phyloP scores from a whole-genome alignment of 208 protist genomes.

The Sergeia podlipaevii region DNA sequence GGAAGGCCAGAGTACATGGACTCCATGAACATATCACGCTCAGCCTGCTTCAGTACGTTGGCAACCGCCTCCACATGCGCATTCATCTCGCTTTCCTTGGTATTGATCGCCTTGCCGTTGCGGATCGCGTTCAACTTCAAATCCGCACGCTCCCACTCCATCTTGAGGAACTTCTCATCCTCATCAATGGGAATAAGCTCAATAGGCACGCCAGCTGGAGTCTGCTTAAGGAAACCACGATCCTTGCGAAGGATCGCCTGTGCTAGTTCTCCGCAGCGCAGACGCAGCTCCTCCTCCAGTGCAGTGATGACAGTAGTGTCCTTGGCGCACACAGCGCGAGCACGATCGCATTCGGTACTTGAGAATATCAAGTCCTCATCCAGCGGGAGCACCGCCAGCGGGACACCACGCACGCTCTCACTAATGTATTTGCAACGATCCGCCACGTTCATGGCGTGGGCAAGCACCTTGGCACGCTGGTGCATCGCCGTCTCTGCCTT shows the following conservation, averaged over 20 bases:
- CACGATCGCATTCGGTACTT: slow-evolving; percentile 28
- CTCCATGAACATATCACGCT: slow-evolving; percentile 53
- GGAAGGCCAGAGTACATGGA: slow-evolving; percentile 45
- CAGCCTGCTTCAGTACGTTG: slow-evolving; percentile 32
- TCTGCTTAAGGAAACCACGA: slow-evolving; percentile 14
- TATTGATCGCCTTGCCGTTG: slow-evolving; percentile 21
- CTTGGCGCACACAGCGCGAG: slow-evolving; percentile 6
- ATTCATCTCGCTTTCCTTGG: slow-evolving; percentile 40
- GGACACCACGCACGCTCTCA: slow-evolving; percentile 34
- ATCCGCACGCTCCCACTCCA: slow-evolving; percentile 35
- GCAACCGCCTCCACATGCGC: slow-evolving; percentile 45
- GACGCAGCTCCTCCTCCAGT: slow-evolving; percentile 18
- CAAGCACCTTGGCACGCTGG: slow-evolving; percentile 36
- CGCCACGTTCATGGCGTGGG: slow-evolving; percentile 30
- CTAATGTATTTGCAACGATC: slow-evolving; percentile 40
- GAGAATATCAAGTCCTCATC: slow-evolving; percentile 47
- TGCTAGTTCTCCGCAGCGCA: slow-evolving; percentile 15
- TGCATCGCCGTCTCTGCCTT: slow-evolving; percentile 26
- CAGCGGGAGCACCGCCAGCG: slow-evolving; percentile 34
- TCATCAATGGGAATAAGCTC: slow-evolving; percentile 21
- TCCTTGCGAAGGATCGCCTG: slow-evolving; percentile 16
- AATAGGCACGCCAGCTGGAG: slow-evolving; percentile 24
- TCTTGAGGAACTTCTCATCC: slow-evolving; percentile 7
- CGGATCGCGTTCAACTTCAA: slow-evolving; percentile 21
- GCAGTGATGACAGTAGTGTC: neutral